phyloP scores from a whole-genome alignment of 768 basidiomycete species.

The Naematelia encephala region DNA sequence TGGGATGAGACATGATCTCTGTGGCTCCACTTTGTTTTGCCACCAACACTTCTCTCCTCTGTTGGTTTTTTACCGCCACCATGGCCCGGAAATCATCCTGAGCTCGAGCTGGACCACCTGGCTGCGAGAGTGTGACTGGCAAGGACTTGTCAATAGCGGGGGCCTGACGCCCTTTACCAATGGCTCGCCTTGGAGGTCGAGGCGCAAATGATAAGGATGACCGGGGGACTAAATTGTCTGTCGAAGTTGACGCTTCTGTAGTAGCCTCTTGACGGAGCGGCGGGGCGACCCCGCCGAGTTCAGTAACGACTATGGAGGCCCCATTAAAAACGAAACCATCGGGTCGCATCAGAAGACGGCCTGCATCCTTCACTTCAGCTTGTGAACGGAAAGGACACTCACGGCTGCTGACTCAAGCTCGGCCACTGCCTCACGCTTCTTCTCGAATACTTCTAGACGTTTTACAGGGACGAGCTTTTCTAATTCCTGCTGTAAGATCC shows the following conservation, averaged over 20 bases:
- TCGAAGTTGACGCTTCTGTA: neutral
- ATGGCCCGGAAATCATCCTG: constrained; percentile 87
- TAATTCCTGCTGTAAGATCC: constrained; percentile 79
- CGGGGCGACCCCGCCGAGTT: constrained; percentile 8
- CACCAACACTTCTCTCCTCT: constrained; percentile 28
- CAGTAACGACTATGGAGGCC: constrained; percentile 57
- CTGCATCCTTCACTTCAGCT: constrained; percentile 64
- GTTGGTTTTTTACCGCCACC: constrained; percentile 54
- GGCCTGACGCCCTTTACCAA: constrained; percentile 57
- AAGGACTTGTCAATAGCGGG: constrained; percentile 7
- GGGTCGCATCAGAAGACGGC: constrained; percentile 67
- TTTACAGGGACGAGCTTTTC: constrained; percentile 69
- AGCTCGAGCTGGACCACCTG: constrained; percentile 34
- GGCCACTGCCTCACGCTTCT: constrained; percentile 54
- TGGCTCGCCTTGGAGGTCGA: constrained; percentile 20
- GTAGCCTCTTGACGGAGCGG: neutral
- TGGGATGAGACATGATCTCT: neutral
- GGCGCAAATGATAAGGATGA: constrained; percentile 28
- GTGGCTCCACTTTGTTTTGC: neutral
- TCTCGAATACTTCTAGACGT: constrained; percentile 68
- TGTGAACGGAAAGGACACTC: constrained; percentile 57
- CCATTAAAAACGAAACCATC: constrained; percentile 72
- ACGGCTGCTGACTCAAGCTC: constrained; percentile 53
- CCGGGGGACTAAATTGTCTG: neutral
- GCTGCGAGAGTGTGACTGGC: neutral